phyloP scores from a whole-genome alignment of 2,329 filamentous ascomycete genomes.

The Trichoderma gracile region DNA sequence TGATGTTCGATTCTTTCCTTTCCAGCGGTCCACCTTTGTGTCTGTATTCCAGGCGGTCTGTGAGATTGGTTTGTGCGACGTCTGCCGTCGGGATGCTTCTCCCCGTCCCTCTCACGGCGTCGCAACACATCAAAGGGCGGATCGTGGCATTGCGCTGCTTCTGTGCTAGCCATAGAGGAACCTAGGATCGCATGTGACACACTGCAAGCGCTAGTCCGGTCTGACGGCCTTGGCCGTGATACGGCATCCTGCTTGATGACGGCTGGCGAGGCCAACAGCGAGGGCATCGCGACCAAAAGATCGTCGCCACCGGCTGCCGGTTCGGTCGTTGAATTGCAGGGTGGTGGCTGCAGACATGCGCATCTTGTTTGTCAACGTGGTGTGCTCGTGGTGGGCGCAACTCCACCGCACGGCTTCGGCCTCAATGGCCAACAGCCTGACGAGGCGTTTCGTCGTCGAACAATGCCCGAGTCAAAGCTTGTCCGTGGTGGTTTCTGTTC shows the following conservation, averaged over 20 bases:
- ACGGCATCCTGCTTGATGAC: conserved; percentile 12
- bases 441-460: neutral
- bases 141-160: neutral
- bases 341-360: conserved; percentile 1
- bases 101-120: neutral
- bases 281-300: conserved; percentile 7
- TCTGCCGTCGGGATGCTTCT: too few relatives aligned
- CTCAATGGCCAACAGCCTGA: neutral
- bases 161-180: neutral
- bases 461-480: conserved; percentile 23
- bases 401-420: neutral
- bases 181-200: conserved; percentile 4
- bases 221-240: neutral
- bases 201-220: neutral
- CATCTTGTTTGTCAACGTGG: conserved; percentile 8
- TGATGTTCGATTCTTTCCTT: neutral
- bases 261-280: neutral
- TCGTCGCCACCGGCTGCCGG: conserved; percentile 3
- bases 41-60: neutral
- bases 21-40: neutral
- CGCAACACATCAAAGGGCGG: neutral
- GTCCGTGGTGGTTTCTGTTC: neutral
- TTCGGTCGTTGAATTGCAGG: conserved; percentile 10
- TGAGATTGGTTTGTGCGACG: too few relatives aligned
- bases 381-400: conserved; percentile 1